Conservation (phyloP, 345 rosid genomes). For the Laguncularia racemosa region DNA sequence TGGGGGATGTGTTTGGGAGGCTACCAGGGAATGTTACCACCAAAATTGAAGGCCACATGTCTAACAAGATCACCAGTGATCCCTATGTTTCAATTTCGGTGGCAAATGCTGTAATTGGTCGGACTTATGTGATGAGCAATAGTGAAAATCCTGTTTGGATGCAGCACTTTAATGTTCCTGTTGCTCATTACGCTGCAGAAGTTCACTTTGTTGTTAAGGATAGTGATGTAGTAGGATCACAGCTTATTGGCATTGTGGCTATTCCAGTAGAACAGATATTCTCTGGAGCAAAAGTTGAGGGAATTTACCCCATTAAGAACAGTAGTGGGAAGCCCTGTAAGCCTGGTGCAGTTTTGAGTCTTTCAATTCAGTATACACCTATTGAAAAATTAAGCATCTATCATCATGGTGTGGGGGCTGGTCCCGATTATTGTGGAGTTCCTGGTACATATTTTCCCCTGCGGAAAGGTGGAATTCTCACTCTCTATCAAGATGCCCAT, state of each 20-base stretch:
- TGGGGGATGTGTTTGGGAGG: constrained; percentile 60
- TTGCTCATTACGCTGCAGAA: constrained; percentile 83
- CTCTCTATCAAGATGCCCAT: constrained; percentile 95
- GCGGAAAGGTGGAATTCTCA: constrained; percentile 70
- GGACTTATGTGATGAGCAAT: constrained; percentile 87
- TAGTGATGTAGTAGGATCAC: constrained; percentile 83
- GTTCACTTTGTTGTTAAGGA: constrained; percentile 85
- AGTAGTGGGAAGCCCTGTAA: constrained; percentile 67
- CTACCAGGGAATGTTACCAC: constrained; percentile 31
- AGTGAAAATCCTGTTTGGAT: constrained; percentile 76
- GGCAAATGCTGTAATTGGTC: constrained; percentile 57
- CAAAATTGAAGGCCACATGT: constrained; percentile 48
- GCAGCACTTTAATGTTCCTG: constrained; percentile 84
- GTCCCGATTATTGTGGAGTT: constrained; percentile 78
- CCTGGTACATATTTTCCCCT: constrained; percentile 94
- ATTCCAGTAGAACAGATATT: constrained; percentile 71
- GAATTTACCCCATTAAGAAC: constrained; percentile 49
- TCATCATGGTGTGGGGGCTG: constrained; percentile 77
- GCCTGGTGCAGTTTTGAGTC: constrained; percentile 59
- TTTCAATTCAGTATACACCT: constrained; percentile 75
- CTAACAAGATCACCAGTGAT: constrained; percentile 69
- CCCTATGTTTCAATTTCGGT: constrained; percentile 78
- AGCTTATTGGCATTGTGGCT: constrained; percentile 69
- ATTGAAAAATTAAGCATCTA: constrained; percentile 57
- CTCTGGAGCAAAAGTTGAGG: constrained; percentile 58